These are phyloP conservation scores for Thraustochytrium sp. DNA, from an alignment of 352 stramenopile genomes.

Conservation along the genomic window DNA sequence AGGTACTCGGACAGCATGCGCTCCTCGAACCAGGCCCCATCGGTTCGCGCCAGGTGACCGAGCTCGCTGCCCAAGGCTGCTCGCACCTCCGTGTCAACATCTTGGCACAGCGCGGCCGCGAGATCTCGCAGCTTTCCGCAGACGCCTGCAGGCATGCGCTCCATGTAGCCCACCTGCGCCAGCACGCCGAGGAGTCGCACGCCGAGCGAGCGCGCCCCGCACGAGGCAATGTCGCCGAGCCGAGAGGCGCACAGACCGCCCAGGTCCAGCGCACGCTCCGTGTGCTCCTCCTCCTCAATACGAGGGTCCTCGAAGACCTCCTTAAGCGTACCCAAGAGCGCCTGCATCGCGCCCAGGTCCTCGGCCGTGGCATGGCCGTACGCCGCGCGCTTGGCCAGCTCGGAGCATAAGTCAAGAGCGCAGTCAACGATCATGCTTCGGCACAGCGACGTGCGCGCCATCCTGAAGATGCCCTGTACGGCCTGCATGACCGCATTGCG, in stretches of 20 bases:
- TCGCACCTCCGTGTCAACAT: slow-evolving; percentile 1
- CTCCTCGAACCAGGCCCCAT: neutral
- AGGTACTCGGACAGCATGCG: neutral
- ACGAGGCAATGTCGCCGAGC: neutral
- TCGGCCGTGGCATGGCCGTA: neutral
- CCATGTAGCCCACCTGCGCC: neutral
- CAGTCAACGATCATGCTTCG: neutral
- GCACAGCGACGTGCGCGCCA: neutral
- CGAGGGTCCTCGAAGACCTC: neutral
- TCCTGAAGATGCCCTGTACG: neutral
- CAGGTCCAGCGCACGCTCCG: neutral
- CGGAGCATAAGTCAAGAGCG: neutral
- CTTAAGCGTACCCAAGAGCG: neutral
- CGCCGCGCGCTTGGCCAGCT: neutral
- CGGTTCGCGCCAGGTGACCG: neutral
- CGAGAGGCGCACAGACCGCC: neutral
- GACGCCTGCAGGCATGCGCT: neutral
- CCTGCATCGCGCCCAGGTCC: neutral
- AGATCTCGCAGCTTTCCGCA: neutral
- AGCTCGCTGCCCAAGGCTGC: neutral
- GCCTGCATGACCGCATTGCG: neutral
- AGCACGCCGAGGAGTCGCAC: neutral
- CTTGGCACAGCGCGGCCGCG: neutral
- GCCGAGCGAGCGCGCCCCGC: neutral
- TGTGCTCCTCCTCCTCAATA: neutral